Percentiles rank a stretch among this genome's conserved stretches.
Conservation (phyloP, 2,329 filamentous ascomycete genomes). For the Trichoderma simmonsii region DNA sequence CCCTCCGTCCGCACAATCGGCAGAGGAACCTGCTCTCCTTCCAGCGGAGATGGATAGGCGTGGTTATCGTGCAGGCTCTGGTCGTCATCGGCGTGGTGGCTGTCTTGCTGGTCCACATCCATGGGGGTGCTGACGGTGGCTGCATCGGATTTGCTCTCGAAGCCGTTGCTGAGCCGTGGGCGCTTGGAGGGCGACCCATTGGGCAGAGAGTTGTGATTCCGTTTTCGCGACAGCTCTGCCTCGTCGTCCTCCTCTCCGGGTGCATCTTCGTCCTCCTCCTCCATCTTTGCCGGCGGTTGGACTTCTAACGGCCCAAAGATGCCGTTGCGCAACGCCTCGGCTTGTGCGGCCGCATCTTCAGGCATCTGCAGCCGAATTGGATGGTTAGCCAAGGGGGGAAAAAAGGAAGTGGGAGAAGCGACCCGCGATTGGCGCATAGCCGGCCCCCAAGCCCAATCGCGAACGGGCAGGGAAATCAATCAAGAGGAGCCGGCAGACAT, state of each 20-base stretch:
- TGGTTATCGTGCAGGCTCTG: conserved; percentile 53
- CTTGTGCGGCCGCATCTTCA: conserved; percentile 46
- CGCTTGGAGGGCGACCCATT: conserved; percentile 59
- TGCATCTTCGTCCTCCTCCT: conserved; percentile 36
- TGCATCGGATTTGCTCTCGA: conserved; percentile 53
- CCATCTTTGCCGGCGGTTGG: conserved; percentile 42
- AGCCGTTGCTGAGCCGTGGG: conserved; percentile 59
- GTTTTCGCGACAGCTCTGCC: conserved; percentile 48
- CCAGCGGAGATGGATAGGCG: conserved; percentile 63
- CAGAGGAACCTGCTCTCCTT: conserved; percentile 53
- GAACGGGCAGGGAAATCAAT: conserved; percentile 14
- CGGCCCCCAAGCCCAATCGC: not conserved
- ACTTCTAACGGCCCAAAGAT: conserved; percentile 56
- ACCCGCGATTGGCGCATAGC: conserved; percentile 16
- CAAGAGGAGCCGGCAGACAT: not conserved
- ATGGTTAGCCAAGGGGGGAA: conserved; percentile 2
- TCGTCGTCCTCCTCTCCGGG: conserved; percentile 33
- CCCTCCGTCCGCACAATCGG: conserved; percentile 57
- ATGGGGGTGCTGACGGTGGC: conserved; percentile 32
- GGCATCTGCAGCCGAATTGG: conserved; percentile 43
- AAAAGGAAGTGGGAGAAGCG: not conserved
- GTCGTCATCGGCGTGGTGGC: conserved; percentile 34
- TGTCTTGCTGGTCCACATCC: conserved; percentile 41
- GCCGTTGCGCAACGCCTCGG: conserved; percentile 47
- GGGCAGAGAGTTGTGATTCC: conserved; percentile 44